These are phyloP conservation scores for Acorus gramineus DNA, from an alignment of 106 monocot species.

Conservation along the genomic window DNA sequence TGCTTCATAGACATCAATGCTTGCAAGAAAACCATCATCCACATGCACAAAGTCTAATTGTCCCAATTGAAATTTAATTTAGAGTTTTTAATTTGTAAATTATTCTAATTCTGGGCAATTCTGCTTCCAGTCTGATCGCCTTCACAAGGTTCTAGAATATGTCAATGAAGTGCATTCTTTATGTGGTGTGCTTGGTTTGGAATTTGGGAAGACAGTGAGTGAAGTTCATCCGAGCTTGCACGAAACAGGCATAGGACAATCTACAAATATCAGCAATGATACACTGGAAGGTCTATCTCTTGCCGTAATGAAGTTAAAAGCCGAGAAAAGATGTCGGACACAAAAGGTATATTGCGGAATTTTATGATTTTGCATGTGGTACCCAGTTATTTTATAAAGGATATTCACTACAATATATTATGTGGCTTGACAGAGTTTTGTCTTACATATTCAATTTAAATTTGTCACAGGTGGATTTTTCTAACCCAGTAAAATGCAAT, in stretches of 20 bases:
- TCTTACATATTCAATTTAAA: too few species aligned
- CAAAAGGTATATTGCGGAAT: slow-evolving; percentile 34
- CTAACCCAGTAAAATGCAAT: too few species aligned
- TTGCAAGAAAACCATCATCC: too few species aligned
- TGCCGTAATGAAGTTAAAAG: slow-evolving; percentile 42
- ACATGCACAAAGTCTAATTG: too few species aligned
- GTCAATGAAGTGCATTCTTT: slow-evolving; percentile 76
- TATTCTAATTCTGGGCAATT: background rate
- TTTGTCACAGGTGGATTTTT: too few species aligned
- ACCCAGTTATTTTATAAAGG: too few species aligned
- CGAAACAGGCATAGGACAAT: slow-evolving; percentile 28
- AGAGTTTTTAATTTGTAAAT: background rate
- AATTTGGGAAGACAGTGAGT: slow-evolving; percentile 64
- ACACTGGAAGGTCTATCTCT: slow-evolving; percentile 64
- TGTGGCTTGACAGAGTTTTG: too few species aligned
- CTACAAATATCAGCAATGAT: slow-evolving; percentile 57
- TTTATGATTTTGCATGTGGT: too few species aligned
- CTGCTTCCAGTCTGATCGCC: slow-evolving; percentile 63
- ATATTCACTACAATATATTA: too few species aligned
- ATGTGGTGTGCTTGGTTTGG: slow-evolving; percentile 72
- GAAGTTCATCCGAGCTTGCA: slow-evolving; percentile 89
- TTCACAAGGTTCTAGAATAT: slow-evolving; percentile 59
- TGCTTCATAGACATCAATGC: too few species aligned
- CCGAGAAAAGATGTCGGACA: slow-evolving; percentile 47
- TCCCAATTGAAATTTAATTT: too few species aligned